Base-by-base conservation (phyloP, 768 basidiomycete genomes). In the Boletellus sp. region DNA sequence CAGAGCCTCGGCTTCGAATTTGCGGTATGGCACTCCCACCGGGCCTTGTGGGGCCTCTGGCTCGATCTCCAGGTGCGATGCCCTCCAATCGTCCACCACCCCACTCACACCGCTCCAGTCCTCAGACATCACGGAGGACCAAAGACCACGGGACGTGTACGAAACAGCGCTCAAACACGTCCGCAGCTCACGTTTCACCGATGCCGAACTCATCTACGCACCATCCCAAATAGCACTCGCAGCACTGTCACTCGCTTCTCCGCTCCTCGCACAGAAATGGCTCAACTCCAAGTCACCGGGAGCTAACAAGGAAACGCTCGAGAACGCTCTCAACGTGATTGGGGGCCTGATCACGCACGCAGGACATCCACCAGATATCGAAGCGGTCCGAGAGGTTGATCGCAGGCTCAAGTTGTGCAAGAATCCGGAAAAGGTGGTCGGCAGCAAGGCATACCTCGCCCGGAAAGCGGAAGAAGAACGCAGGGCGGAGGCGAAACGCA, bases 1-100 rank as follows among this genome's bases (percentile, higher is more conserved):
- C 96, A 98, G 68, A 93, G 90, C 60, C 77, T 99, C 41, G 78
- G 81, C 33, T 99, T 99, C 55, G 94, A 99, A 65, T 96, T 97
- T 62, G 83, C 92, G 4, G 83, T 92, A 7, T 94, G 91, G 87
- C 93, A 94, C 66, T 80, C 90, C 19, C 90, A 94, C 61, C 72
- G 91, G 40, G 90, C 93, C 1, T 65, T 93, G 19, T 92, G 89
- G 85, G 93, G 93, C 5, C 76, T 94, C 17, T 87, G 84, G 78
- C 77, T 96, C 17, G 94, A 96, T 66, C 65, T 91, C 19, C 91
- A 96, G 79, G 90, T 92, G 54, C 42, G 69, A 43, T 39, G 23
- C n/a, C 13, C 31, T 23, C 42, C 49, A 22, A 10, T 48, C 47
- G 1, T 42, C n/a, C 34, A n/a, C 24, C 49, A 31, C 31, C 17